Evolutionary conservation across 2,329 filamentous ascomycete species (phyloP).

Genomic region (Cryphonectria naterciae): DNA sequence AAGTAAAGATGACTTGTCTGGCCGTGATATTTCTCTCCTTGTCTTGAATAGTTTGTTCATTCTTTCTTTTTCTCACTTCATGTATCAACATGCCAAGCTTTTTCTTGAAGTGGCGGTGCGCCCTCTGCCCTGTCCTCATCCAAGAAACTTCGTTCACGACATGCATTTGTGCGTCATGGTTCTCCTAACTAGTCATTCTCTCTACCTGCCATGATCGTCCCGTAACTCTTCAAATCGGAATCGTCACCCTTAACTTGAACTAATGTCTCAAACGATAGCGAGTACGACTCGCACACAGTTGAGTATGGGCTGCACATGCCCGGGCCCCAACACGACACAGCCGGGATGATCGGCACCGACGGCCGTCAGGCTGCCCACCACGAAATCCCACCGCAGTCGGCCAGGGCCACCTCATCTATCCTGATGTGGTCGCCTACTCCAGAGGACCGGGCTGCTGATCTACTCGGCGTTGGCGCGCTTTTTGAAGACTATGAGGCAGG

Average conservation of each 20-base stretch:
- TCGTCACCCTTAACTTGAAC: neutral
- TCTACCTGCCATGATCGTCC: neutral
- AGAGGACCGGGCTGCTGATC: neutral
- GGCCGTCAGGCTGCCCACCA: neutral
- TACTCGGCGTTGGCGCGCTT: neutral
- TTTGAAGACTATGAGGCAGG: neutral
- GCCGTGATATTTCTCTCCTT: neutral
- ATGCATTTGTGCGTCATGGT: neutral
- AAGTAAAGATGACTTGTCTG: neutral
- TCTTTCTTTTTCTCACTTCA: neutral
- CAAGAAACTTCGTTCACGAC: neutral
- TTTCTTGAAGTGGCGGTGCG: neutral
- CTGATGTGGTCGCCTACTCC: neutral
- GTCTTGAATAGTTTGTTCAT: neutral
- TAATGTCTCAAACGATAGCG: neutral
- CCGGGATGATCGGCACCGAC: neutral
- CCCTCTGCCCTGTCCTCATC: neutral
- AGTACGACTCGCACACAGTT: neutral
- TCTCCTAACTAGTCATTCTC: neutral
- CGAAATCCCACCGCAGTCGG: neutral
- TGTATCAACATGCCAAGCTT: neutral
- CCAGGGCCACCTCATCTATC: neutral
- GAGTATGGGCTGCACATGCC: neutral
- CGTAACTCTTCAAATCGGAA: no score
- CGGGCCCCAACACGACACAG: neutral